Conservation (phyloP, 768 basidiomycete species). For the Hygrophorus pudorinus region DNA sequence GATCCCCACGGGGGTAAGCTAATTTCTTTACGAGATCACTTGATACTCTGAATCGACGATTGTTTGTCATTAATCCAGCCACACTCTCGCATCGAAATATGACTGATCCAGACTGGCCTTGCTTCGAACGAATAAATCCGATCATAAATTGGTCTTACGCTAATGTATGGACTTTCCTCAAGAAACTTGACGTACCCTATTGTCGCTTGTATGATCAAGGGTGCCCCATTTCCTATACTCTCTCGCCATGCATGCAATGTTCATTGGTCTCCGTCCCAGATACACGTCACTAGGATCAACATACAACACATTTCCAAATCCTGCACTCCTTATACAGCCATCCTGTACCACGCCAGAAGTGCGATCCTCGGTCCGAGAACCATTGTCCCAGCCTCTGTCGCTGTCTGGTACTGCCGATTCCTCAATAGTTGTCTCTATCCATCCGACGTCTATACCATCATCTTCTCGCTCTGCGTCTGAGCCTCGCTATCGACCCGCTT, state of each 20-base stretch:
- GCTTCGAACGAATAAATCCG: slow-evolving; percentile 85
- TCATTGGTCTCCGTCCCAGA: slow-evolving; percentile 31
- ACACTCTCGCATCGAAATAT: slow-evolving; percentile 62
- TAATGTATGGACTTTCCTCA: slow-evolving; percentile 85
- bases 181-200: slow-evolving; percentile 67
- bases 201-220: slow-evolving; percentile 88
- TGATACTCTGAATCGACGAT: background rate
- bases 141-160: slow-evolving; percentile 92
- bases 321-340: slow-evolving; percentile 47
- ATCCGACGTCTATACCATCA: too few relatives aligned
- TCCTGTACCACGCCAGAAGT: slow-evolving; percentile 11
- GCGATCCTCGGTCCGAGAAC: too few relatives aligned
- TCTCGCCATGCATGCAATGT: background rate
- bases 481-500: background rate
- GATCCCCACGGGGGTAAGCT: slow-evolving; percentile 91
- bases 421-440: too few relatives aligned
- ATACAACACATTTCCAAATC: slow-evolving; percentile 90
- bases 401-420: too few relatives aligned
- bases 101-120: slow-evolving; percentile 88
- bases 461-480: too few relatives aligned
- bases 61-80: slow-evolving; percentile 30
- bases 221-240: slow-evolving; percentile 16
- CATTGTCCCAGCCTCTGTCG: too few relatives aligned
- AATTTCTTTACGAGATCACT: background rate
- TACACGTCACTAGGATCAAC: slow-evolving; percentile 97